Base-by-base conservation (phyloP, 352 stramenopile species). In the Pythium folliculosum region DNA sequence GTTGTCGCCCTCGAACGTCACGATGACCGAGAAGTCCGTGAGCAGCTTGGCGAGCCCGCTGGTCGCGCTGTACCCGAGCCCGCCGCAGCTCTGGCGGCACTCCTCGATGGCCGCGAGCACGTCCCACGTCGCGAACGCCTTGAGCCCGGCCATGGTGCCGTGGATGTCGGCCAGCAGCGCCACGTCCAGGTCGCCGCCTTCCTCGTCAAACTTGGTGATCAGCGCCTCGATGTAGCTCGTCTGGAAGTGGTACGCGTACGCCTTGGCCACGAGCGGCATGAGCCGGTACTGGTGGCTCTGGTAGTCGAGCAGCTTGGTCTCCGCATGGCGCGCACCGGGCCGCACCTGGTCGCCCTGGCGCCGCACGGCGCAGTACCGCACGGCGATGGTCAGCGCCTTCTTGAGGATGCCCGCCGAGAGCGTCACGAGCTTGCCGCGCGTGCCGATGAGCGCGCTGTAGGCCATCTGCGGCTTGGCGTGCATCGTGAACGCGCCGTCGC, bases 1-100 rank as follows among this genome's bases (percentile, higher is more conserved):
- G 77, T 98, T 99, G 71, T 99, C 96, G 30, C 97, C 97, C 63
- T 99, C 96, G 22, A 98, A 98, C 1, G 96, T 99, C 49, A 97
- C 96, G 60, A 97, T 97, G 67, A 98, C 95, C 3, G 97, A 91
- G 58, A 98, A 99, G 54, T 97, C 94, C 0, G 90, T 90, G 12
- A 97, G 77, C 21, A 98, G 67, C 51, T 96, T 87, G 3, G 94
- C 87, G 19, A 99, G 77, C 6, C 91, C 96, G 44, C 85, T 98
- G 64, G 89, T 92, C 13, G 86, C 69, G 50, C 97, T 89, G 78
- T 98, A 99, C 8, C 97, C 97, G 64, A 98, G 96, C 45, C 97
- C 97, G 19, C 97, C 97, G 76, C 96, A 99, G 56, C 88, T 85
- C 71, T 98, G 97, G 37, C 97, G 91, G 63, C 92, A 98, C 61